These are phyloP conservation scores for Neopestalotiopsis sp. DNA, from an alignment of 2,329 filamentous ascomycete genomes.

Conservation along the genomic window DNA sequence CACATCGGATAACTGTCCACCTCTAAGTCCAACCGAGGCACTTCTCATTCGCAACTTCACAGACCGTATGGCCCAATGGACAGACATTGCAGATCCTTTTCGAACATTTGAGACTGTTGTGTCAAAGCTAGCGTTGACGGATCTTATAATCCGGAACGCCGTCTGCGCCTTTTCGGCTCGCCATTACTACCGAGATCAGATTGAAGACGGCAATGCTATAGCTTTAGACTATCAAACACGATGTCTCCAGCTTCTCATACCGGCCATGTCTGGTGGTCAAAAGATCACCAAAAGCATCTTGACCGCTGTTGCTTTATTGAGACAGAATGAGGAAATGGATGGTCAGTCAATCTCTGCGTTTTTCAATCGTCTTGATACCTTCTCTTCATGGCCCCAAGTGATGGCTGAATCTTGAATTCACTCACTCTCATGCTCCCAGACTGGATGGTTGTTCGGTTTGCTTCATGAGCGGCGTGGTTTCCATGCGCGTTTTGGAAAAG, in stretches of 20 bases:
- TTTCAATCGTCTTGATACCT: neutral
- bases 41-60: slow-evolving; percentile 12
- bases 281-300: slow-evolving; percentile 3
- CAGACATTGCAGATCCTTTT: slow-evolving; percentile 10
- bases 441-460: neutral
- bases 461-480: neutral
- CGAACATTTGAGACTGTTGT: slow-evolving; percentile 9
- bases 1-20: neutral
- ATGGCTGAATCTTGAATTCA: neutral
- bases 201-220: slow-evolving; percentile 9
- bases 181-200: slow-evolving; percentile 7
- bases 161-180: slow-evolving; percentile 8
- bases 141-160: slow-evolving; percentile 8
- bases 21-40: slow-evolving; percentile 2
- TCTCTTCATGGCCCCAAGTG: neutral
- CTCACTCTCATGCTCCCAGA: neutral
- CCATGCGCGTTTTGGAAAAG: neutral
- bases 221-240: slow-evolving; percentile 3
- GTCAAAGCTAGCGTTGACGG: slow-evolving; percentile 1
- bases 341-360: neutral
- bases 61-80: slow-evolving; percentile 10
- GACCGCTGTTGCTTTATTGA: slow-evolving; percentile 8
- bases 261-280: slow-evolving; percentile 9
- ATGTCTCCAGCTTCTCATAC: slow-evolving; percentile 14
- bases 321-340: slow-evolving; percentile 16